phyloP scores from a whole-genome alignment of 2,329 filamentous ascomycete species.

The Diaporthe citri region DNA sequence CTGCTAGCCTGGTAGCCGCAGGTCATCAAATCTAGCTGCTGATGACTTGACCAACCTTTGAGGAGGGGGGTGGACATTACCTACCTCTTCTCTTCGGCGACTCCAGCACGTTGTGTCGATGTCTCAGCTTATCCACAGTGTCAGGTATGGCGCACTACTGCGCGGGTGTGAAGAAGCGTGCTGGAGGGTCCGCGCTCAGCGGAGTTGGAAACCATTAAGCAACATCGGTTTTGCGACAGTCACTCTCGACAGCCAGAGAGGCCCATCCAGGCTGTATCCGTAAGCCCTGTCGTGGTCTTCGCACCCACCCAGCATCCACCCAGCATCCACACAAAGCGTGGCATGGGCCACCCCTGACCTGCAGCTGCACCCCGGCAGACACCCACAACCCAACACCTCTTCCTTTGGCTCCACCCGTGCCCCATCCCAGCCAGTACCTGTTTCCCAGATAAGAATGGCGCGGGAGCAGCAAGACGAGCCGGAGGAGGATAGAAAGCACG shows the following conservation, averaged over 20 bases:
- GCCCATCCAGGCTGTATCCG: constrained; percentile 33
- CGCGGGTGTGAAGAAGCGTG: constrained; percentile 25
- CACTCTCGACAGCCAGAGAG: constrained; percentile 42
- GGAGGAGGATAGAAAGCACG: constrained; percentile 39
- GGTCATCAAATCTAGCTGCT: constrained; percentile 9
- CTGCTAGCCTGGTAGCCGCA: constrained; percentile 21
- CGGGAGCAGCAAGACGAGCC: constrained; percentile 39
- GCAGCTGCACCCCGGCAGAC: constrained; percentile 45
- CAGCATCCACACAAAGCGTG: constrained; percentile 37
- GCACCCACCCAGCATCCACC: constrained; percentile 42
- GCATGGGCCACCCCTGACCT: constrained; percentile 43
- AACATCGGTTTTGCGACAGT: constrained; percentile 42
- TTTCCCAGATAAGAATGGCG: constrained; percentile 43
- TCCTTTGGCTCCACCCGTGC: constrained; percentile 39
- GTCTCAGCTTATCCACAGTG: constrained; percentile 21
- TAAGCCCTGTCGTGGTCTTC: constrained; percentile 45
- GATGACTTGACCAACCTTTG: neutral
- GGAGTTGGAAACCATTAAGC: constrained; percentile 31
- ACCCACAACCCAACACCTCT: constrained; percentile 41
- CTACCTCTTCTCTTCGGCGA: constrained; percentile 9
- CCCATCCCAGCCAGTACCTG: constrained; percentile 39
- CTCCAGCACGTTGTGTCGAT: constrained; percentile 14
- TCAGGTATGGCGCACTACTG: constrained; percentile 22
- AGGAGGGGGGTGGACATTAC: constrained; percentile 1
- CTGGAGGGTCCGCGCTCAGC: constrained; percentile 18